Base-by-base conservation (phyloP, 805 yeast species). In the Kodamaea lidongshanica region DNA sequence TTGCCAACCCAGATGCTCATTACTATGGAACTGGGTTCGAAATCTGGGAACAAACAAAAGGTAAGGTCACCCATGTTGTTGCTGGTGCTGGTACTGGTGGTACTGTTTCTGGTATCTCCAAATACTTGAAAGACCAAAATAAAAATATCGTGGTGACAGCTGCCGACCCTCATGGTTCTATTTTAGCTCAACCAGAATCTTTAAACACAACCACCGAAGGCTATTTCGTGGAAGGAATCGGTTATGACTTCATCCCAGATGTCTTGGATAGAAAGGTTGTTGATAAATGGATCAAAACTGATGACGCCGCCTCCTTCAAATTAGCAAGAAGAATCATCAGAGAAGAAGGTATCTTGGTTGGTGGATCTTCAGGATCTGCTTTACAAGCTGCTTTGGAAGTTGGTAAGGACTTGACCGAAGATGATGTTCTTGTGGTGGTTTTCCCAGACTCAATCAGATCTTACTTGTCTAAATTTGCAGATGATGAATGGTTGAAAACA, bases 41-140 rank as follows among this genome's bases (percentile, higher is more conserved):
- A 60, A 84, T 84, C 47, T 82, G 87, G 77, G 75, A 77, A 38
- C 94, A 84, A 58, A 72, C 89, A 10, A 58, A 68, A 15, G 84
- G 88, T 19, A 71, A 77, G 37, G 65, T 85, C 32, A 75, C 74
- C 32, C 85, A 79, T 38, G 65, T 85, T 25, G 81, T 85, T 32
- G 94, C 94, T 21, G 95, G 95, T 55, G 94, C 95, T 6, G 95
- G 95, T 61, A 84, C 95, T 35, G 95, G 95, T 59, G 98, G 98
- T 34, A 92, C 98, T 2, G 85, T 89, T 26, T 67, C 94, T n/a
- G 98, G 98, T 33, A 87, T 87, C 16, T 73, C 94, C 3, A 68
- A 68, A 37, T 92, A 67, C 55, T 65, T 89, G 45, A 83, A 83
- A 62, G 83, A 76, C 53, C 70, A 79, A 55, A 70, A 81, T 56